Base-by-base conservation (phyloP, 2,329 filamentous ascomycete genomes). In the Neofusicoccum cordaticola region DNA sequence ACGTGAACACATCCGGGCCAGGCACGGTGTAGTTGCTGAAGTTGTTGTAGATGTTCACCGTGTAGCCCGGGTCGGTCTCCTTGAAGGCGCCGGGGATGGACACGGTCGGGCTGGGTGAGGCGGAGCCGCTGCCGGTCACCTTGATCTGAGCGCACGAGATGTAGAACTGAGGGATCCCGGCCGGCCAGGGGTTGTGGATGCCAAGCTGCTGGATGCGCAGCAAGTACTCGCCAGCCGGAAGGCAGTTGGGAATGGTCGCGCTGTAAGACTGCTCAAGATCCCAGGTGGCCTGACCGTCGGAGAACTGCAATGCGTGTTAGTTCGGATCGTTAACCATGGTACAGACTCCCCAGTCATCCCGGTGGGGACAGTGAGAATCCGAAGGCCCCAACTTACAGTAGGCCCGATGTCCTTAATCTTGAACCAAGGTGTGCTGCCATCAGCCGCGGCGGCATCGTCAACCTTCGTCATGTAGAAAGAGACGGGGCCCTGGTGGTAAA, bases 371-470 rank as follows among this genome's bases (percentile, higher is more conserved):
- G 27, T 7, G 41, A 31, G 6, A n/a, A 7, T 39, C 15, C 6
- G 3, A 12, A 45, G 17, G 39, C 13, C 13, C 7, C 13, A 34
- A 42, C 58, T 39, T 41, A 62, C 58, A 15, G 68, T 69, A 8
- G 75, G 75, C 1, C 75, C 74, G 56, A 77, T 76, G 66, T 77
- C 74, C 69, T 77, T 77, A 71, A 78, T 76, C 70, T 73, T 70
- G 67, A 75, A 74, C 76, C 76, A 78, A 62, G 77, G 74, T 27
- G 71, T 67, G 19, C 75, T 77, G 15, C 76, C 76, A 61, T 78
- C 75, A 8, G 75, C 70, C 17, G 70, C 62, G 15, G 69, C 66
- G 4, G 76, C 75, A 51, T 73, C 71, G 35, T 60, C 53, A 19
- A 75, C 76, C 68, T 78, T 77, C 64, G 69, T 73, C 73, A 78